Evolutionary conservation across 768 basidiomycete genomes (phyloP).

Genomic region (Suillus subalutaceus): DNA sequence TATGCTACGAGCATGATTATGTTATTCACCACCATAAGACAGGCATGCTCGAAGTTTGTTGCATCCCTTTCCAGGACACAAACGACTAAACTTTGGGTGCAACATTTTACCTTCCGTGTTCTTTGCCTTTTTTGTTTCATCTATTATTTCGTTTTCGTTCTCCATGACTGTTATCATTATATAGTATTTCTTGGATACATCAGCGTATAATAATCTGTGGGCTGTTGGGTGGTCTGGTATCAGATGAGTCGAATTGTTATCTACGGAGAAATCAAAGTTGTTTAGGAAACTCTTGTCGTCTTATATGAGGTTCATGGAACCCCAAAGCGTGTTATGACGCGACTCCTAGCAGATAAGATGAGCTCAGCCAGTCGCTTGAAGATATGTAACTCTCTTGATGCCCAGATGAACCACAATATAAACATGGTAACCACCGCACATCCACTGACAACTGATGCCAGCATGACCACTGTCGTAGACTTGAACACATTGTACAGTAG

Average conservation of each 20-base stretch:
- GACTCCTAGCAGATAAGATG: not conserved
- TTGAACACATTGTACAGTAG: slow-evolving; percentile 7
- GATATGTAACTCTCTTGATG: not conserved
- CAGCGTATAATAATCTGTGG: not conserved
- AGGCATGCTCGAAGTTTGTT: not conserved
- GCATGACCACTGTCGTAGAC: not conserved
- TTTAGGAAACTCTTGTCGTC: not conserved
- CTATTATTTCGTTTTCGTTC: not conserved
- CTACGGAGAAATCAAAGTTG: not conserved
- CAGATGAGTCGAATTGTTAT: not conserved
- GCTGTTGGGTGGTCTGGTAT: not conserved
- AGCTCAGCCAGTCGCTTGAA: not conserved
- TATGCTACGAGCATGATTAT: slow-evolving; percentile 15
- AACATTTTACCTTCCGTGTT: not conserved
- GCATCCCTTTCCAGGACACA: not conserved
- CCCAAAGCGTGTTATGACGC: not conserved
- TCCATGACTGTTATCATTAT: not conserved
- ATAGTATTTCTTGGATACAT: not conserved
- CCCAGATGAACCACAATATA: slow-evolving; percentile 11
- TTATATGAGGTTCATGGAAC: not conserved
- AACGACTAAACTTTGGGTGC: not conserved
- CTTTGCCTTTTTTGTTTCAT: not conserved
- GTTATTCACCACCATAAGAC: too few species aligned
- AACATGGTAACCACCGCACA: slow-evolving; percentile 7
- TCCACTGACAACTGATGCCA: slow-evolving; percentile 2